These are phyloP conservation scores for Pueraria montana DNA, from an alignment of 306 rosid species.

Conservation along the genomic window DNA sequence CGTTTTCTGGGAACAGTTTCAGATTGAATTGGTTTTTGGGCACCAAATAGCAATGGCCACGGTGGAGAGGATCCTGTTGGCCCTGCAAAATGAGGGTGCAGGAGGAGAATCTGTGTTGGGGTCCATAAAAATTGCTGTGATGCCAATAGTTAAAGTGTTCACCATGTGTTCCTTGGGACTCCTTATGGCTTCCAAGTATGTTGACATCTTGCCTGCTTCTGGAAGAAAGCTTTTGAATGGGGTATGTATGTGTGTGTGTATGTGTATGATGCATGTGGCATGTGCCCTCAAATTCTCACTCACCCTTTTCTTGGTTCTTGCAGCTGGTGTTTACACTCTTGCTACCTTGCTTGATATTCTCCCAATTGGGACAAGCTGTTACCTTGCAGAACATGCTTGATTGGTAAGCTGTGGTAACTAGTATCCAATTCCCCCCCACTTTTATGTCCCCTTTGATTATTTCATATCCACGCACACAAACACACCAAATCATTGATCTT, in stretches of 20 bases:
- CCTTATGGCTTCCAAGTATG: conserved; percentile 96
- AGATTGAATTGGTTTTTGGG: not conserved
- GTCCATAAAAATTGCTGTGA: conserved; percentile 83
- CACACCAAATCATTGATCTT: not conserved
- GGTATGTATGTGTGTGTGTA: conserved; percentile 55
- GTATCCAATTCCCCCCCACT: not conserved
- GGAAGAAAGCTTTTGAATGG: conserved; percentile 95
- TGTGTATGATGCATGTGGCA: not conserved
- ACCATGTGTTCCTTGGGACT: conserved; percentile 89
- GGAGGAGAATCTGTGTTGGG: conserved; percentile 78
- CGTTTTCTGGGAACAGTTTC: not conserved
- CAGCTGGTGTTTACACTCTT: conserved; percentile 94
- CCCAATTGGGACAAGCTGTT: conserved; percentile 92
- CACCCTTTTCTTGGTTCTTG: conserved; percentile 38
- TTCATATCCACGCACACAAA: not conserved
- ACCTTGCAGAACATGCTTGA: conserved; percentile 82
- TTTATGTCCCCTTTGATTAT: not conserved
- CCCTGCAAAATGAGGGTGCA: conserved; percentile 38
- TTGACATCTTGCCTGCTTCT: conserved; percentile 79
- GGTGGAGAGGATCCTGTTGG: conserved; percentile 61
- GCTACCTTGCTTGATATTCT: conserved; percentile 94
- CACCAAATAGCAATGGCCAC: conserved; percentile 26
- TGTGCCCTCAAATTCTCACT: conserved; percentile 20
- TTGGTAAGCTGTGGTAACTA: conserved; percentile 64
- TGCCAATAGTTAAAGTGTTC: conserved; percentile 92